Conservation (phyloP, 2,329 filamentous ascomycete genomes). For the Bipolaris sorokiniana region DNA sequence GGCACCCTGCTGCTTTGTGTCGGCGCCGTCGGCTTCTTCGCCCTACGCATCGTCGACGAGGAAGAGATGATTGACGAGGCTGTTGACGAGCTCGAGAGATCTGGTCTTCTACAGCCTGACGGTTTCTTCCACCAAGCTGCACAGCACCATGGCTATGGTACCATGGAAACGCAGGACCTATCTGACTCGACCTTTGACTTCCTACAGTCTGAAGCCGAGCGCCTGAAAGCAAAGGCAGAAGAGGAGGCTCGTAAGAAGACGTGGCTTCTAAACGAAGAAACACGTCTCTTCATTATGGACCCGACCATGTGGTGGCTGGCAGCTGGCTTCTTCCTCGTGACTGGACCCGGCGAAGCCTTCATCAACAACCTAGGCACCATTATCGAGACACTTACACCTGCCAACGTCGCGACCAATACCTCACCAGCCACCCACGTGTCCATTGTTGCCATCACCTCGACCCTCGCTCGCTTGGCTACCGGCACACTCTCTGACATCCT, state of each 20-base stretch:
- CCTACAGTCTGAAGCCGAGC: constrained; percentile 53
- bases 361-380: constrained; percentile 97
- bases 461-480: constrained; percentile 85
- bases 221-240: constrained; percentile 55
- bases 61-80: constrained; percentile 87
- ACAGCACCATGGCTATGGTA: constrained; percentile 66
- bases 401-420: constrained; percentile 62
- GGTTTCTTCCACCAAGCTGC: constrained; percentile 69
- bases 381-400: constrained; percentile 79
- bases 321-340: constrained; percentile 87
- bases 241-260: constrained; percentile 77
- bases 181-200: constrained; percentile 56
- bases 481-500: constrained; percentile 88
- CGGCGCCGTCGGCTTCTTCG: constrained; percentile 75
- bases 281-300: constrained; percentile 80
- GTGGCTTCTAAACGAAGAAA: constrained; percentile 91
- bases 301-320: constrained; percentile 96
- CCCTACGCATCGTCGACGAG: constrained; percentile 80
- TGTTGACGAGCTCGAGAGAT: constrained; percentile 87
- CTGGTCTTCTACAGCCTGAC: constrained; percentile 78
- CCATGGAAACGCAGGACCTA: constrained; percentile 58
- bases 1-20: constrained; percentile 71
- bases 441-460: constrained; percentile 88
- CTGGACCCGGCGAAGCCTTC: constrained; percentile 95
- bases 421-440: constrained; percentile 88